Conservation (phyloP, 2,329 filamentous ascomycete species). For the Alternaria viburni region DNA sequence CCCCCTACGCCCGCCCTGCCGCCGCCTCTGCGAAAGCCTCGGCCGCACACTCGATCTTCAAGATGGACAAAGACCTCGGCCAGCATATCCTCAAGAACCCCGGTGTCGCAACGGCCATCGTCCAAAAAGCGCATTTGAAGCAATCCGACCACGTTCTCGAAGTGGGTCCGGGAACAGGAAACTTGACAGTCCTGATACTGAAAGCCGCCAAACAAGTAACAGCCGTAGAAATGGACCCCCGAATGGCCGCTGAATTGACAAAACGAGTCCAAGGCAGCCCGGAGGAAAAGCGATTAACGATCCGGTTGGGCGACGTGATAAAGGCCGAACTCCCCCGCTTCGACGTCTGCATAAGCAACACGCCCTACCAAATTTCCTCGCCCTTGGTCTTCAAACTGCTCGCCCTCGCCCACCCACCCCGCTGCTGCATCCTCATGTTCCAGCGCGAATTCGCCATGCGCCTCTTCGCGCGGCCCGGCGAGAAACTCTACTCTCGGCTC, state of each 20-base stretch:
- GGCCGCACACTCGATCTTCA: conserved; percentile 84
- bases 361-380: conserved; percentile 80
- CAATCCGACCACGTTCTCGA: conserved; percentile 88
- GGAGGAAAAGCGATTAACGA: conserved; percentile 76
- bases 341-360: conserved; percentile 81
- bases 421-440: conserved; percentile 91
- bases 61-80: conserved; percentile 92
- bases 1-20: conserved; percentile 53
- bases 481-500: conserved; percentile 88
- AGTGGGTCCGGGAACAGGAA: conserved; percentile 88
- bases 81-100: conserved; percentile 94
- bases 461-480: conserved; percentile 84
- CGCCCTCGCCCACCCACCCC: conserved; percentile 78
- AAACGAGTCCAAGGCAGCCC: conserved; percentile 92
- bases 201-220: conserved; percentile 84
- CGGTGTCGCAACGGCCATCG: conserved; percentile 80
- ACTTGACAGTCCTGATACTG: conserved; percentile 86
- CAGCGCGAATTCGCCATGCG: conserved; percentile 94
- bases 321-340: conserved; percentile 80
- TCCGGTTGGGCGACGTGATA: conserved; percentile 90
- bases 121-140: conserved; percentile 86
- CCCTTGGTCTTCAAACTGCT: conserved; percentile 92
- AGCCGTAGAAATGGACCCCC: conserved; percentile 89
- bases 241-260: conserved; percentile 95
- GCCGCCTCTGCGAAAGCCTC: conserved; percentile 54